Base-by-base conservation (phyloP, 345 rosid species). In the Citrus trifoliata region DNA sequence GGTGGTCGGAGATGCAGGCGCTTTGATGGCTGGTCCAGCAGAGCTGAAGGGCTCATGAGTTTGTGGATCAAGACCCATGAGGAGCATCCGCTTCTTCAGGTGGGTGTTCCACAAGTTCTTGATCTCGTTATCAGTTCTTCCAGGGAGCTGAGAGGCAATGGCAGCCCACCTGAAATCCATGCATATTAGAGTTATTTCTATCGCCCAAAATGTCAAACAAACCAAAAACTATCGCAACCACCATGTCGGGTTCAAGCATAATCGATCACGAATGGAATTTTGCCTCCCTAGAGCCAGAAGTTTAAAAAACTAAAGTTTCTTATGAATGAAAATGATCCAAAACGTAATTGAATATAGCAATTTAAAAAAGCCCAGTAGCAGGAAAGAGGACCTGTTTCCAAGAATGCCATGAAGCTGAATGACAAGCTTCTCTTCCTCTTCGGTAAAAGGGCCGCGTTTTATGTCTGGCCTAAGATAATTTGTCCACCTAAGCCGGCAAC, bases 101-200 rank as follows among this genome's bases (percentile, higher is more conserved):
- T 96, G 97, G 24, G 98, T 96, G 89, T 96, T 96, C 99, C 99
- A 96, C 25, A 94, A 82, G 86, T 96, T 96, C 92, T 96, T 94
- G 80, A 96, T 89, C 90, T 96, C 98, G 51, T 94, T 96, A 81
- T 94, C 99, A 32, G 99, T 96, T 82, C 99, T 90, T 76, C 99
- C 99, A 28, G 98, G 95, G 2, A 96, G 86, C 73, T 96, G 97
- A 73, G 91, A 88, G 32, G 99, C 98, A 76, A 96, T 96, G n/a
- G 98, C 92, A 46, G 99, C 98, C 99, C 99, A 96, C 87, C 99
- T 95, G 71, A 75, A 79, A 64, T 53, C 18, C 68, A 79, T 32
- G 63, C n/a, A 46, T 30, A 1, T 37, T 7, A 7, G 21, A 46
- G 22, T 27, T n/a, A 62, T 19, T 46, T 25, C 67, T 3, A 51